Evolutionary conservation across 495 filamentous ascomycete genomes (phyloP).

Genomic region (Podospora fimiseda): DNA sequence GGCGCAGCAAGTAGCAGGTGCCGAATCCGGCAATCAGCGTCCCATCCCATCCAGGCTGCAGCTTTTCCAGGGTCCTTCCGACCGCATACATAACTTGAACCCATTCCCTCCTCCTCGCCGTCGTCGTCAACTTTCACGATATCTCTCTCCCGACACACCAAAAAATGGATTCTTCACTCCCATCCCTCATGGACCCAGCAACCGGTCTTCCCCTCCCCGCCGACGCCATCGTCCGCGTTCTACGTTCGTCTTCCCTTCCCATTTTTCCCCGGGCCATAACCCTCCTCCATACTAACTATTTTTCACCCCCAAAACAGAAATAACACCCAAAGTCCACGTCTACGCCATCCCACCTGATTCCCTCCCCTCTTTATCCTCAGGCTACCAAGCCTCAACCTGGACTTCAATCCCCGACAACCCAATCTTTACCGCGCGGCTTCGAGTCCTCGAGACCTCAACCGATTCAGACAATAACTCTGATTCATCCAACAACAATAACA

Average conservation of each 20-base stretch:
- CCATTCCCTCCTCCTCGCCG: not conserved
- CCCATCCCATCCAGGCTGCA: not conserved
- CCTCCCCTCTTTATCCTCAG: conserved; percentile 54
- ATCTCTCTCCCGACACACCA: not conserved
- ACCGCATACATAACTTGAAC: not conserved
- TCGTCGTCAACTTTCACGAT: not conserved
- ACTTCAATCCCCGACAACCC: conserved; percentile 60
- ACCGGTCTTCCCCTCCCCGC: conserved; percentile 51
- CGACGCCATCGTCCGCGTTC: conserved; percentile 71
- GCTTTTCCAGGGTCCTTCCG: not conserved
- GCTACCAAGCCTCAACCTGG: conserved; percentile 69
- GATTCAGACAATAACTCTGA: conserved; percentile 30
- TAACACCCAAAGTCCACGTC: conserved; percentile 63
- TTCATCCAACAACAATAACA: conserved; percentile 23
- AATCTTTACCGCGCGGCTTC: conserved; percentile 77
- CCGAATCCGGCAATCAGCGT: not conserved
- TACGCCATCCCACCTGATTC: conserved; percentile 64
- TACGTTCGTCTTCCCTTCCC: conserved; percentile 34
- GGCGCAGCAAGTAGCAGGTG: not conserved
- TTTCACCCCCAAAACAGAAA: no score
- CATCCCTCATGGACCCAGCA: conserved; percentile 46
- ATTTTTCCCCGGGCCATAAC: not conserved
- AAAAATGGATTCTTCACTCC: conserved; percentile 26
- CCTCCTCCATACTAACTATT: not conserved
- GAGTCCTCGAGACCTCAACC: conserved; percentile 69